These are phyloP conservation scores for Xylaria bambusicola DNA, from an alignment of 495 filamentous ascomycete genomes.

Conservation along the genomic window DNA sequence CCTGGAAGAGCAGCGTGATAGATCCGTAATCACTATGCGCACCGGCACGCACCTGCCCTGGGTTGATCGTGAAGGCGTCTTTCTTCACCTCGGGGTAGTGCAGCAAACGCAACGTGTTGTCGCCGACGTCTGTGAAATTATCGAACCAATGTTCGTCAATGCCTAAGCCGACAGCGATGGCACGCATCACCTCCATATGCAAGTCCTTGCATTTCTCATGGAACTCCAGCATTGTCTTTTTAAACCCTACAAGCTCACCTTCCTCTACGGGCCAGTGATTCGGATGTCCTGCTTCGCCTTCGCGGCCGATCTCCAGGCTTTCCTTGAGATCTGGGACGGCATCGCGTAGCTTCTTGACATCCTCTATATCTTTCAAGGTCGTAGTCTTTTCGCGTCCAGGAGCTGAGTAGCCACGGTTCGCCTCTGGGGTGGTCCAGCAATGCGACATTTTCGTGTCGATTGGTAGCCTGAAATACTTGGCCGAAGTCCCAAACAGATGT, in stretches of 20 bases:
- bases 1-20: constrained; percentile 89
- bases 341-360: constrained; percentile 60
- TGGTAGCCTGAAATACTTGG: constrained; percentile 75
- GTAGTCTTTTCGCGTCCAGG: constrained; percentile 79
- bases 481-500: constrained; percentile 69
- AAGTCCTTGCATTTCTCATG: constrained; percentile 70
- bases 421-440: constrained; percentile 68
- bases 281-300: constrained; percentile 63
- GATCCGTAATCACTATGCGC: constrained; percentile 89
- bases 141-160: constrained; percentile 78
- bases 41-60: constrained; percentile 76
- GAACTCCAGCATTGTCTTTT: constrained; percentile 70
- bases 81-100: constrained; percentile 78
- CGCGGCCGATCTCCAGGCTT: constrained; percentile 79
- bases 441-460: constrained; percentile 67
- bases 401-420: constrained; percentile 78
- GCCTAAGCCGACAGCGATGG: constrained; percentile 83
- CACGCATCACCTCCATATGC: constrained; percentile 80
- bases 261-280: constrained; percentile 81
- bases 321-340: constrained; percentile 79
- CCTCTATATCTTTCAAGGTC: constrained; percentile 54
- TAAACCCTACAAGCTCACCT: constrained; percentile 66
- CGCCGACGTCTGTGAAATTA: constrained; percentile 65
- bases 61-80: constrained; percentile 69
- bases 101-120: constrained; percentile 86